phyloP scores from a whole-genome alignment of 164 flowering plant species.

The Vitis labrusca region DNA sequence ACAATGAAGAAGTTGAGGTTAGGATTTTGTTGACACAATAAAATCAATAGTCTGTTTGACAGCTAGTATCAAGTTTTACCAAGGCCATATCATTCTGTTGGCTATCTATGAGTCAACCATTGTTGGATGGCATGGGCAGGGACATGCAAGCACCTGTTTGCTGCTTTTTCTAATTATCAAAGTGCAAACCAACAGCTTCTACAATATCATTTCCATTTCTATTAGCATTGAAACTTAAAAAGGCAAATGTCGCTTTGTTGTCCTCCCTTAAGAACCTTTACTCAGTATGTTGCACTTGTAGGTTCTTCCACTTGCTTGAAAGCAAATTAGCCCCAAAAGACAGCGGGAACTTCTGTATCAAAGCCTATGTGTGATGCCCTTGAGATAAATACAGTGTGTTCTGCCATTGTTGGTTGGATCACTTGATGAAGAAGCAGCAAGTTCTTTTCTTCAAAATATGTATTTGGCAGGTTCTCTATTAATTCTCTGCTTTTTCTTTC shows the following conservation, averaged over 20 bases:
- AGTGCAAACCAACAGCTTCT: too few species aligned
- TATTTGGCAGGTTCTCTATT: conserved; percentile 68
- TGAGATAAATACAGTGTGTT: conserved; percentile 81
- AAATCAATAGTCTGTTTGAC: too few species aligned
- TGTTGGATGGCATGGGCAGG: too few species aligned
- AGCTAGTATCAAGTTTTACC: too few species aligned
- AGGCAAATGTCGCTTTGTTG: too few species aligned
- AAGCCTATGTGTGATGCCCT: conserved; percentile 89
- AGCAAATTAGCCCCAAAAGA: conserved; percentile 58
- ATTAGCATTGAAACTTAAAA: too few species aligned
- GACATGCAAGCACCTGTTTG: too few species aligned
- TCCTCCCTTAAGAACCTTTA: too few species aligned
- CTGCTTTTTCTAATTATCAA: too few species aligned
- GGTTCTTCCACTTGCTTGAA: conserved; percentile 93
- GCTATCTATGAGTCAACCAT: too few species aligned
- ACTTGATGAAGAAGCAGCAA: conserved; percentile 67
- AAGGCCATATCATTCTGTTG: too few species aligned
- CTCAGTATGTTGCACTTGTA: conserved; percentile 2
- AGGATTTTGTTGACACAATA: not conserved
- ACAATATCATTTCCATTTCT: too few species aligned
- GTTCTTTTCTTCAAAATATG: conserved; percentile 74
- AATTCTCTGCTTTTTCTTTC: not conserved
- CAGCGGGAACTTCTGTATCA: conserved; percentile 83
- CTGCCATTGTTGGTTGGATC: conserved; percentile 88
- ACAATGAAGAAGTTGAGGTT: conserved; percentile 85